Base-by-base conservation (phyloP, 352 stramenopile species). In the Aphanomyces astaci region DNA sequence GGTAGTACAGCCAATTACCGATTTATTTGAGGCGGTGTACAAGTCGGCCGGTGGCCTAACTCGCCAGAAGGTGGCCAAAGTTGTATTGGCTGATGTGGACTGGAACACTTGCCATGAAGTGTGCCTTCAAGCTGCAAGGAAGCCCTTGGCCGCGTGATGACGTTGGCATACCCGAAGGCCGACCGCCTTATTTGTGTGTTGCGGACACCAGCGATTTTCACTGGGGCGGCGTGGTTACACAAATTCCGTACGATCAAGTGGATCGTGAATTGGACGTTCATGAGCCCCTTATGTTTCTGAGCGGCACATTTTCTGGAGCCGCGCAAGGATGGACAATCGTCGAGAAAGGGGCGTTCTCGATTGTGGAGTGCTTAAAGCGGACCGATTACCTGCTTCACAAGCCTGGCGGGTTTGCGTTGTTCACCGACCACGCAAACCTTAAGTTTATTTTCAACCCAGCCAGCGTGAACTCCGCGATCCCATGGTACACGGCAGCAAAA, bases 401-500 rank as follows among this genome's bases (percentile, higher is more conserved):
- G n/a, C 19, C 54, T 32, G 39, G 25, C n/a, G 64, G 39, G 27
- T 64, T 71, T 17, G 15, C 28, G 24, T 52, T 71, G 3, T 71
- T 59, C 7, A 28, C 39, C 30, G 53, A 71, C 25, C 25, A 71
- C 22, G 45, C 40, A 4, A 64, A 71, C 59, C 19, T 71, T 24
- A 71, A 48, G 7, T 71, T 55, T 43, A 22, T 67, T 40, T 67
- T 71, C 56, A 28, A 64, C 51, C 64, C 64, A 3, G 52, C 36
- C 32, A 31, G 40, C 27, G 15, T 49, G 17, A 25, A 66, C 60
- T 4, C 52, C 19, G 30, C 52, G 15, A 30, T 64, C 40, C 52
- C 49, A 28, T 24, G 22, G 13, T 52, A 64, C 32, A 56, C 64
- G n/a, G 30, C 27, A n/a, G 64, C n/a, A 1, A 71, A 71, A 33